These are phyloP conservation scores for Lophiotrema nucula DNA, from an alignment of 495 filamentous ascomycete genomes.

Conservation along the genomic window DNA sequence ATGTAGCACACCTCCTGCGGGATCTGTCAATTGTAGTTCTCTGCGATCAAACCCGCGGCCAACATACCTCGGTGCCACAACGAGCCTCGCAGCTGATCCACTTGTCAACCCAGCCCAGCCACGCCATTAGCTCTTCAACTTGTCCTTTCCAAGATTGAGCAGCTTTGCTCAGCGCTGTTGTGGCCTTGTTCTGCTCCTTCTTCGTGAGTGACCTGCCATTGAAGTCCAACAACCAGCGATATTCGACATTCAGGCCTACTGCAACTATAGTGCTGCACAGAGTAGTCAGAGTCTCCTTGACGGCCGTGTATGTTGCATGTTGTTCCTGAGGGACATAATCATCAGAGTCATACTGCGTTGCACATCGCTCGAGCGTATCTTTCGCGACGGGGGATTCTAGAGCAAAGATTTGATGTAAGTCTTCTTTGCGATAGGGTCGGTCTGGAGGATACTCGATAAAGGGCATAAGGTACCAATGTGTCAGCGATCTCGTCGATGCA, in stretches of 20 bases:
- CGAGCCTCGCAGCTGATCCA: slow-evolving; percentile 32
- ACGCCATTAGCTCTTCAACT: slow-evolving; percentile 40
- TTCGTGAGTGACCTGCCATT: neutral
- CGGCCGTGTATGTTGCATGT: slow-evolving; percentile 24
- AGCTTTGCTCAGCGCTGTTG: neutral
- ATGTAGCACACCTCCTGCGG: slow-evolving; percentile 39
- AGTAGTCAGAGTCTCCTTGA: slow-evolving; percentile 34
- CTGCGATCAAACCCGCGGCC: too few relatives aligned
- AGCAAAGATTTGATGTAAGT: slow-evolving; percentile 6
- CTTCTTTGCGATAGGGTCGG: slow-evolving; percentile 12
- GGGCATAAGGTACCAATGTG: slow-evolving; percentile 22
- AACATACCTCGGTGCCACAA: slow-evolving; percentile 29
- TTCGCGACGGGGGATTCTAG: slow-evolving; percentile 7
- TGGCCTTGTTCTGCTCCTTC: neutral
- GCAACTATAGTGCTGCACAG: slow-evolving; percentile 38
- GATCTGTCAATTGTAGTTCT: too few relatives aligned
- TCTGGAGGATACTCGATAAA: slow-evolving; percentile 18
- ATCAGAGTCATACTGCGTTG: slow-evolving; percentile 28
- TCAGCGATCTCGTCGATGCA: slow-evolving; percentile 1
- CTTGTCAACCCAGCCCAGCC: slow-evolving; percentile 43
- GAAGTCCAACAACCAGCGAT: slow-evolving; percentile 16
- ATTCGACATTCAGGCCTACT: slow-evolving; percentile 37
- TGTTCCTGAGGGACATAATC: slow-evolving; percentile 31
- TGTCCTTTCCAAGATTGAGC: slow-evolving; percentile 37
- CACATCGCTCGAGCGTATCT: slow-evolving; percentile 27